Evolutionary conservation across 140 eudicot species (phyloP).

Genomic region (Ambrosia hybrid): DNA sequence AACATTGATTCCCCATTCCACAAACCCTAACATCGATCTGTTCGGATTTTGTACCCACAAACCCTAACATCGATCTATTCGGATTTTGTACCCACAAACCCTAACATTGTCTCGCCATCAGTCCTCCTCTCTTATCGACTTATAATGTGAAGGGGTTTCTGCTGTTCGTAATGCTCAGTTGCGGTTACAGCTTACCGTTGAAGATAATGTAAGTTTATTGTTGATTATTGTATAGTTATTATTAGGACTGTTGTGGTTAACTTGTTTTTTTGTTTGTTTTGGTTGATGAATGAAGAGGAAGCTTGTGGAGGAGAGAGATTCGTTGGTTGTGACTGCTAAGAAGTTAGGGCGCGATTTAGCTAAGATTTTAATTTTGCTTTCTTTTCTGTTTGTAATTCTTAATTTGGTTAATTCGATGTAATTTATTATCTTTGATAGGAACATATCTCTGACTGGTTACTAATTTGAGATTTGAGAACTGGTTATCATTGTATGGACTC

Average conservation of each 20-base stretch:
- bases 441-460: too few relatives aligned
- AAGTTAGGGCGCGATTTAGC: slow-evolving; percentile 84
- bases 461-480: too few relatives aligned
- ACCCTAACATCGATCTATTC: too few relatives aligned
- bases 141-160: too few relatives aligned
- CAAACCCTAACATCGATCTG: too few relatives aligned
- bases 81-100: too few relatives aligned
- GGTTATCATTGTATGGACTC: neutral
- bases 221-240: neutral
- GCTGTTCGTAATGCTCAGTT: too few relatives aligned
- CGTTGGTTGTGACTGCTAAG: slow-evolving; percentile 62
- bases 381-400: neutral
- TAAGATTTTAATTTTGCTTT: slow-evolving; percentile 48
- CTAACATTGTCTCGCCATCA: too few relatives aligned
- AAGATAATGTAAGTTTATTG: slow-evolving; percentile 50
- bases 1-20: too few relatives aligned
- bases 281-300: slow-evolving; percentile 51
- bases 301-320: slow-evolving; percentile 78
- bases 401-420: neutral
- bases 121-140: too few relatives aligned
- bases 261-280: slow-evolving; percentile 1
- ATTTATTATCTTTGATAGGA: neutral
- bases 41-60: too few relatives aligned
- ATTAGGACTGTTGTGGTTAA: neutral
- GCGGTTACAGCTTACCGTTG: too few relatives aligned